Evolutionary conservation across 495 filamentous ascomycete species (phyloP).

Genomic region (Penicillium odoratum): DNA sequence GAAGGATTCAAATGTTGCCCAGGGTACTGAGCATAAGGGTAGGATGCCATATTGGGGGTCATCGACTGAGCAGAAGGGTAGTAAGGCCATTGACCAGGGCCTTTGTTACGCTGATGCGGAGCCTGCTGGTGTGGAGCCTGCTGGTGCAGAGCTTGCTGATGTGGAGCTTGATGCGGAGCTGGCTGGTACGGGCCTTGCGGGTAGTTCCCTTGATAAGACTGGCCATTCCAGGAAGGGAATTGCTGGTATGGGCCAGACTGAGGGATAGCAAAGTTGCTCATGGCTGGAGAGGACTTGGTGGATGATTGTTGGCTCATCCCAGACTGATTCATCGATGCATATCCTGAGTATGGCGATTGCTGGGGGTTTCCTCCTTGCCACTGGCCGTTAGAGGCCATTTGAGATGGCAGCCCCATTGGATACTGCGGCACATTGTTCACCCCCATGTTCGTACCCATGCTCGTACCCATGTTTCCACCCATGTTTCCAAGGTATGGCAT

Average conservation of each 20-base stretch:
- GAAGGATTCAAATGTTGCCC: constrained; percentile 64
- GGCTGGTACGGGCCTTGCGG: constrained; percentile 15
- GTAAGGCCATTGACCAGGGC: constrained; percentile 39
- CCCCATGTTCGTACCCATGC: constrained; percentile 28
- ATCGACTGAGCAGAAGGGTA: constrained; percentile 34
- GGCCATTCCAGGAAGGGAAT: constrained; percentile 32
- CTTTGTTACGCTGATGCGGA: constrained; percentile 34
- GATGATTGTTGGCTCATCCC: constrained; percentile 40
- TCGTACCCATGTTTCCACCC: constrained; percentile 27
- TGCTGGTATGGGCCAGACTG: constrained; percentile 35
- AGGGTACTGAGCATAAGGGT: constrained; percentile 76
- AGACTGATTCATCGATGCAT: constrained; percentile 41
- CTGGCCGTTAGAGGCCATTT: constrained; percentile 38
- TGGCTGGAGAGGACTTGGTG: constrained; percentile 43
- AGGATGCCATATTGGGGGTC: constrained; percentile 53
- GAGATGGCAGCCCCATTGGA: constrained; percentile 38
- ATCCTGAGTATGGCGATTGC: constrained; percentile 42
- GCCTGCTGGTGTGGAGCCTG: constrained; percentile 14
- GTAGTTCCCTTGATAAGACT: constrained; percentile 45
- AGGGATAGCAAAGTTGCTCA: constrained; percentile 42
- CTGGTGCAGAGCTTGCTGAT: too few species aligned
- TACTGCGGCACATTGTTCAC: constrained; percentile 39
- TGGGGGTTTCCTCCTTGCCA: constrained; percentile 43
- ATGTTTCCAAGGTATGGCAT: constrained; percentile 33
- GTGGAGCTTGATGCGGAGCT: background rate